A percentile compares a stretch with the other conserved stretches of the same genome.
These are phyloP conservation scores for Rostrohypoxylon terebratum DNA, from an alignment of 495 filamentous ascomycete species.

Conservation along the genomic window DNA sequence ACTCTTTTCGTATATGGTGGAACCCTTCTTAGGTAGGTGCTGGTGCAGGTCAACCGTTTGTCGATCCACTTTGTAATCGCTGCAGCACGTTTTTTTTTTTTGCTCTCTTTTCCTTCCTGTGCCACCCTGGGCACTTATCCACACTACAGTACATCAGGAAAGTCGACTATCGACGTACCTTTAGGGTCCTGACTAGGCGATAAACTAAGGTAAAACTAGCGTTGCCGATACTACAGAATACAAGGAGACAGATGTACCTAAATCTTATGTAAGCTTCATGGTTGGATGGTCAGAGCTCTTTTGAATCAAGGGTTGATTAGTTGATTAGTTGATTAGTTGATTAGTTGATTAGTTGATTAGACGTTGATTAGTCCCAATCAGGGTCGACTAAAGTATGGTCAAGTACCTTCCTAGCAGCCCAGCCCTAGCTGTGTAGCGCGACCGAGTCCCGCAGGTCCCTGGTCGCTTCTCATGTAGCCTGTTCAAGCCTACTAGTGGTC, in stretches of 20 bases:
- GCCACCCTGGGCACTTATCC: neutral
- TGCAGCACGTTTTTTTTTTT: constrained; percentile 10
- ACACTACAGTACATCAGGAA: constrained; percentile 4
- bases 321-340: no score
- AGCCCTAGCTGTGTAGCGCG: constrained; percentile 40
- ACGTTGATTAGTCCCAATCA: neutral
- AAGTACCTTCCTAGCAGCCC: constrained; percentile 26
- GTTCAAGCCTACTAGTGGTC: neutral
- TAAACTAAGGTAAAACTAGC: neutral
- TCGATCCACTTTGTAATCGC: constrained; percentile 3
- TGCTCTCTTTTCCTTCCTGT: constrained; percentile 1
- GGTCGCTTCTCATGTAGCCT: constrained; percentile 26
- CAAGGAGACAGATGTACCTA: neutral
- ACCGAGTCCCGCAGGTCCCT: constrained; percentile 26
- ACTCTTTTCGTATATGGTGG: constrained; percentile 20
- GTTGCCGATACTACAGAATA: neutral
- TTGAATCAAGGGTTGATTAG: neutral
- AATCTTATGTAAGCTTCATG: constrained; percentile 40
- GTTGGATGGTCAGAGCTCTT: constrained; percentile 7
- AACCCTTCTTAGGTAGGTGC: constrained; percentile 5
- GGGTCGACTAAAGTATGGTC: neutral
- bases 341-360: no score
- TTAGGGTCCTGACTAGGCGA: neutral
- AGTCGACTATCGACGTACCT: neutral
- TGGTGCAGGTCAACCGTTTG: constrained; percentile 1